Conservation (phyloP, 495 filamentous ascomycete species). For the Penicillium mononematosum region DNA sequence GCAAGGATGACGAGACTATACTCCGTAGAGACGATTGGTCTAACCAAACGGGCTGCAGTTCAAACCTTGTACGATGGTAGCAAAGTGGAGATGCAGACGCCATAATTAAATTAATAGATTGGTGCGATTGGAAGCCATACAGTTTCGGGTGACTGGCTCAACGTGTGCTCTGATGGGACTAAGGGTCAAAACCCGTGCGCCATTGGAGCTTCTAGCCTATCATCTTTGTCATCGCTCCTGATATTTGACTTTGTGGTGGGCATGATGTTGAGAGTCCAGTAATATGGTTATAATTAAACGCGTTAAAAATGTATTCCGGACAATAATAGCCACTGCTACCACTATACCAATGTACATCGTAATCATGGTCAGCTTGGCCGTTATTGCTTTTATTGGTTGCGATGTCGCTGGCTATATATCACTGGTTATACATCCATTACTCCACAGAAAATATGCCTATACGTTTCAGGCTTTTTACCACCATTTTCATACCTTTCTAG, state of each 20-base stretch:
- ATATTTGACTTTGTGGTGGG: slow-evolving; percentile 3
- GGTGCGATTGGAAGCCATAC: slow-evolving; percentile 9
- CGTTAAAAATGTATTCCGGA: not conserved
- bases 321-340: not conserved
- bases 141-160: slow-evolving; percentile 8
- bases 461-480: not conserved
- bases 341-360: not conserved
- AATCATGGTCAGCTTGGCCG: not conserved
- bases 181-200: slow-evolving; percentile 10
- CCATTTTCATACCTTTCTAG: not conserved
- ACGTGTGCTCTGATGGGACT: slow-evolving; percentile 6
- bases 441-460: not conserved
- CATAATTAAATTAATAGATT: slow-evolving; percentile 15
- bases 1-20: slow-evolving; percentile 27
- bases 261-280: not conserved
- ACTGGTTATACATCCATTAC: not conserved
- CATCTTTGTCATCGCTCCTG: slow-evolving; percentile 9
- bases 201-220: slow-evolving; percentile 7
- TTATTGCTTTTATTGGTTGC: not conserved
- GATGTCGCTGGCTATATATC: not conserved
- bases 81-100: slow-evolving; percentile 12
- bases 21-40: slow-evolving; percentile 25
- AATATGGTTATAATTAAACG: not conserved
- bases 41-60: slow-evolving; percentile 15
- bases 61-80: slow-evolving; percentile 3